Base-by-base conservation (phyloP, 2,329 filamentous ascomycete genomes). In the Proliferodiscus dingleyae region DNA sequence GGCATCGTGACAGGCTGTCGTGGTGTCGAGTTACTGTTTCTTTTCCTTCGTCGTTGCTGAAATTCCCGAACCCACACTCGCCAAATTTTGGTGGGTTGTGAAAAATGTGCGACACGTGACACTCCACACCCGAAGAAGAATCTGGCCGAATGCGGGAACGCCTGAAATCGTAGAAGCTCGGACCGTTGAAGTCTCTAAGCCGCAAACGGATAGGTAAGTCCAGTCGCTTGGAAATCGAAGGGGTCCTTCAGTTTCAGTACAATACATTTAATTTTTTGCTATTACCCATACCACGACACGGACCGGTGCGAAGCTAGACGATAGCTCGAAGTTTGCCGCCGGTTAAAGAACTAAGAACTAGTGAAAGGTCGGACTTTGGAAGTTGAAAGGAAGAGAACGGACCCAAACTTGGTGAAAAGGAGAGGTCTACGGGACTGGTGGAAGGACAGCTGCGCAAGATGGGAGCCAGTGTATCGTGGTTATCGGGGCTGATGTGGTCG, bases 401-500 rank as follows among this genome's bases (percentile, higher is more conserved):
- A n/a, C n/a, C n/a, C n/a, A n/a, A 9, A 5, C 23, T n/a, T 37
- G 30, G 41, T 40, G 36, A 44, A 37, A 44, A 45, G 16, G 42
- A 52, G 53, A 42, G 38, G 43, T 44, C 42, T 24, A 28, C 34
- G 15, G 19, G 21, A 18, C n/a, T 40, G 29, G 47, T 32, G 32
- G 52, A 49, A 55, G 49, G 49, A 56, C 50, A 52, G 41, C 42
- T 42, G 45, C 46, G 49, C 68, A 78, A 68, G 47, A 84, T 84
- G 80, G 80, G 80, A 61, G 72, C 77, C 56, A 74, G 75, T 60
- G 71, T 83, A 65, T 84, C 80, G 66, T 83, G 80, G 80, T 72
- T 89, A 61, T 87, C 85, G 43, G 70, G 71, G 68, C 71, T 94
- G 51, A 61, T 95, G 52, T 97, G 86, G 83, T 73, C 87, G 33